A percentile compares a stretch with the other conserved stretches of the same genome.
phyloP scores from a whole-genome alignment of 2,329 filamentous ascomycete genomes.

The Neonectria punicea region DNA sequence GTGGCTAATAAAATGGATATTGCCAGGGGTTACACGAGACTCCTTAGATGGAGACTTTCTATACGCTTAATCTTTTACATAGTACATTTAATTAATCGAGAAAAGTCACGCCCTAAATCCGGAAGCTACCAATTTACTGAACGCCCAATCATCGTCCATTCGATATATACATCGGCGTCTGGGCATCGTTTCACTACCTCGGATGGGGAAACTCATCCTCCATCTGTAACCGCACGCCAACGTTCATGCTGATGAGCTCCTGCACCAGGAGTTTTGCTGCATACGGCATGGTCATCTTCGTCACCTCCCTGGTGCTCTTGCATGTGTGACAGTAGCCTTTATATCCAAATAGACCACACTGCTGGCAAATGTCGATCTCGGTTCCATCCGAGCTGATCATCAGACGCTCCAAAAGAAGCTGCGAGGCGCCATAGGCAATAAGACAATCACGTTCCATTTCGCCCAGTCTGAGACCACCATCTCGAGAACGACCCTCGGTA shows the following conservation, averaged over 20 bases:
- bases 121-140: slow-evolving; percentile 4
- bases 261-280: slow-evolving; percentile 96
- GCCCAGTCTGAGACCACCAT: slow-evolving; percentile 91
- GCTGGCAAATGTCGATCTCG: slow-evolving; percentile 91
- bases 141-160: slow-evolving; percentile 1
- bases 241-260: slow-evolving; percentile 98
- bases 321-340: slow-evolving; percentile 95
- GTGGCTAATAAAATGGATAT: background rate
- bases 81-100: slow-evolving; percentile 1
- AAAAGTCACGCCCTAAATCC: background rate
- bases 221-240: slow-evolving; percentile 89
- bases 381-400: slow-evolving; percentile 96
- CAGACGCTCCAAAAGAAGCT: slow-evolving; percentile 89
- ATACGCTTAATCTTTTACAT: slow-evolving; percentile 5
- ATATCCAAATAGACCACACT: slow-evolving; percentile 95
- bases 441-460: slow-evolving; percentile 99
- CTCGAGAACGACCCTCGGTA: slow-evolving; percentile 92
- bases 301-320: slow-evolving; percentile 83
- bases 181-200: slow-evolving; percentile 41
- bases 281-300: slow-evolving; percentile 96
- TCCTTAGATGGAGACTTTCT: background rate
- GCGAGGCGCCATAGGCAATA: slow-evolving; percentile 95
- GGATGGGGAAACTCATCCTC: slow-evolving; percentile 91
- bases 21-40: background rate
- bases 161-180: slow-evolving; percentile 4